Evolutionary conservation across 148 eudicot species (phyloP).

Genomic region (Heliosperma pusillum): DNA sequence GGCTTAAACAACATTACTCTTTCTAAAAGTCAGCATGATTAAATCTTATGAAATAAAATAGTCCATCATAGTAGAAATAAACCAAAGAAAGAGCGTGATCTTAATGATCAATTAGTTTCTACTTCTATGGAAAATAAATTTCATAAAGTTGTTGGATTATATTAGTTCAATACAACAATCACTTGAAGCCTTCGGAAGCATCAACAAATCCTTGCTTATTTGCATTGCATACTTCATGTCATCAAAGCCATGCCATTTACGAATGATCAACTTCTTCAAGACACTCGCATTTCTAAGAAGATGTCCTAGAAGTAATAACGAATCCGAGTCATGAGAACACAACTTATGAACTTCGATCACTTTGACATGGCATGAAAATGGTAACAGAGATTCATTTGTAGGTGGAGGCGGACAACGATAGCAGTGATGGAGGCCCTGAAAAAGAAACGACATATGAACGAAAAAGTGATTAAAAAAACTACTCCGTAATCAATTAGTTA

Average conservation of each 20-base stretch:
- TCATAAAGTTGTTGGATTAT: too few species aligned
- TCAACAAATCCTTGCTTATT: conserved; percentile 2
- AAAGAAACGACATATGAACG: background rate
- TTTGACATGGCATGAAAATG: background rate
- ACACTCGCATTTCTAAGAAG: background rate
- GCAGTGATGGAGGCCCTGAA: background rate
- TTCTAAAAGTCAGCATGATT: too few species aligned
- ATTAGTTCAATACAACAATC: conserved; percentile 5
- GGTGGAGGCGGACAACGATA: background rate
- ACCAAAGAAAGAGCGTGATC: too few species aligned
- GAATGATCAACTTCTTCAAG: background rate
- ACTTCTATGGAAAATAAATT: too few species aligned
- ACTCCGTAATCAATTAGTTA: too few species aligned
- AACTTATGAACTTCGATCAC: background rate
- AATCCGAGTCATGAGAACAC: background rate
- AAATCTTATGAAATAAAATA: too few species aligned
- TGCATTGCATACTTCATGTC: background rate
- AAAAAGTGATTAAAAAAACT: background rate
- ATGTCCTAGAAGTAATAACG: background rate
- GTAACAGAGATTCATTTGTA: background rate
- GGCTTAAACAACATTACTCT: too few species aligned
- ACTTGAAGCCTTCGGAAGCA: conserved; percentile 2
- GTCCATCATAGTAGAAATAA: too few species aligned
- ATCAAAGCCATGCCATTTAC: too few species aligned
- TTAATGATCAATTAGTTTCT: too few species aligned